Evolutionary conservation across 768 basidiomycete genomes (phyloP).

Genomic region (Pleurotus tuber-regium): DNA sequence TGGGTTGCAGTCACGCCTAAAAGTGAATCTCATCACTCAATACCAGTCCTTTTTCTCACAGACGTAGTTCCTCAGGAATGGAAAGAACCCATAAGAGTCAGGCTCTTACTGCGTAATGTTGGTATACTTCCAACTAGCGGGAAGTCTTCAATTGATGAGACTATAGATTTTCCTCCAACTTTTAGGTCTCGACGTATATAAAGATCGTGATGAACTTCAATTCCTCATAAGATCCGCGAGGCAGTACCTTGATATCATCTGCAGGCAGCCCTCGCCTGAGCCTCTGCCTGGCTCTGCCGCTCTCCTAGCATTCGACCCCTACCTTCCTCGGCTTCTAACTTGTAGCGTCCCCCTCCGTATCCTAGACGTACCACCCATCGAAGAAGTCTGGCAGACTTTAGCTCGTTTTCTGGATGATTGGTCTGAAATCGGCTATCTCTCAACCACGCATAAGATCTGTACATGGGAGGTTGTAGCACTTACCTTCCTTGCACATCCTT

Average conservation of each 20-base stretch:
- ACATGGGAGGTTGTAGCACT: conserved; percentile 58
- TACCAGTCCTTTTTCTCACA: conserved; percentile 2
- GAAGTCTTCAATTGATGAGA: conserved; percentile 7
- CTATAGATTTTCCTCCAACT: conserved; percentile 48
- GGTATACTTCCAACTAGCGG: conserved; percentile 15
- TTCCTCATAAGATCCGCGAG: conserved; percentile 38
- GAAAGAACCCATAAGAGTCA: conserved; percentile 48
- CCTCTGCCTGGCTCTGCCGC: conserved; percentile 46
- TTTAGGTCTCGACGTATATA: conserved; percentile 39
- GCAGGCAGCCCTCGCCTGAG: conserved; percentile 32
- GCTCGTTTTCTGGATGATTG: conserved; percentile 51
- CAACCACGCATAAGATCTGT: conserved; percentile 39
- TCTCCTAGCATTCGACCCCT: conserved; percentile 59
- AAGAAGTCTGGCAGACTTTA: conserved; percentile 51
- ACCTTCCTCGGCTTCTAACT: conserved; percentile 62
- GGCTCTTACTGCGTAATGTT: conserved; percentile 62
- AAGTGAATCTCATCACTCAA: conserved; percentile 28
- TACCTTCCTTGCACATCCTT: neutral
- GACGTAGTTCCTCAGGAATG: conserved; percentile 42
- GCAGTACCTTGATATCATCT: conserved; percentile 38
- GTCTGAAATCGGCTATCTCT: conserved; percentile 48
- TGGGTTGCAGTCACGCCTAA: conserved; percentile 54
- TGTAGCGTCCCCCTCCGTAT: conserved; percentile 69
- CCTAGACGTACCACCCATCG: conserved; percentile 45
- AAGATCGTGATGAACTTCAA: conserved; percentile 33